A percentile compares a stretch with the other conserved stretches of the same genome.
These are phyloP conservation scores for Calamus simplicifolius DNA, from an alignment of 176 grass and related monocot species.

Conservation along the genomic window DNA sequence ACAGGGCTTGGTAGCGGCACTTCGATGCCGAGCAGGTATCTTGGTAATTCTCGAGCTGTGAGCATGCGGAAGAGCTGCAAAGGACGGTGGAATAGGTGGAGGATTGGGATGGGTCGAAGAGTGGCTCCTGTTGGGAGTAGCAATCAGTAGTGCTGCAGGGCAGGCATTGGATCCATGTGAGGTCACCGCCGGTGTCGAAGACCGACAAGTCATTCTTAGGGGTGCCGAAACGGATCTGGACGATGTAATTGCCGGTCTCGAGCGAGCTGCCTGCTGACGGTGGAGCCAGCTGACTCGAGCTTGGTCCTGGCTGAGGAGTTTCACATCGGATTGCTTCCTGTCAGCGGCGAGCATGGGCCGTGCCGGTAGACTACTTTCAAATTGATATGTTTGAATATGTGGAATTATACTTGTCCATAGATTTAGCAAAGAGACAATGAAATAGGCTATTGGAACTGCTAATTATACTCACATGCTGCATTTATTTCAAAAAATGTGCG, in stretches of 20 bases:
- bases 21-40: slow-evolving; percentile 23
- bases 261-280: slow-evolving; percentile 28
- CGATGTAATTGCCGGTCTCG: slow-evolving; percentile 65
- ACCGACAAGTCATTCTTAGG: slow-evolving; percentile 33
- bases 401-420: not conserved
- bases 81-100: slow-evolving; percentile 38
- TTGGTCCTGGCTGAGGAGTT: slow-evolving; percentile 57
- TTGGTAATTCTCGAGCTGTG: slow-evolving; percentile 11
- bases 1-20: not conserved
- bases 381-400: slow-evolving; percentile 23
- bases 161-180: slow-evolving; percentile 80
- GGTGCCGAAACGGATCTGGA: slow-evolving; percentile 58
- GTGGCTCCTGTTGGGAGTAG: slow-evolving; percentile 58
- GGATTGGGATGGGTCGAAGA: slow-evolving; percentile 60
- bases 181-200: slow-evolving; percentile 84
- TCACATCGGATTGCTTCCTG: slow-evolving; percentile 3
- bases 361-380: slow-evolving; percentile 48
- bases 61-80: slow-evolving; percentile 32
- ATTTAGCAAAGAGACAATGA: too few species aligned
- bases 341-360: slow-evolving; percentile 52
- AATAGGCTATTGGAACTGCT: too few species aligned
- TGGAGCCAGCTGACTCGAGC: slow-evolving; percentile 46
- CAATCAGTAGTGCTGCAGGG: slow-evolving; percentile 39
- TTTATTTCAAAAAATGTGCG: too few species aligned
- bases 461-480: too few species aligned